Evolutionary conservation across 2,329 filamentous ascomycete species (phyloP).

Genomic region (Zymoseptoria passerinii): DNA sequence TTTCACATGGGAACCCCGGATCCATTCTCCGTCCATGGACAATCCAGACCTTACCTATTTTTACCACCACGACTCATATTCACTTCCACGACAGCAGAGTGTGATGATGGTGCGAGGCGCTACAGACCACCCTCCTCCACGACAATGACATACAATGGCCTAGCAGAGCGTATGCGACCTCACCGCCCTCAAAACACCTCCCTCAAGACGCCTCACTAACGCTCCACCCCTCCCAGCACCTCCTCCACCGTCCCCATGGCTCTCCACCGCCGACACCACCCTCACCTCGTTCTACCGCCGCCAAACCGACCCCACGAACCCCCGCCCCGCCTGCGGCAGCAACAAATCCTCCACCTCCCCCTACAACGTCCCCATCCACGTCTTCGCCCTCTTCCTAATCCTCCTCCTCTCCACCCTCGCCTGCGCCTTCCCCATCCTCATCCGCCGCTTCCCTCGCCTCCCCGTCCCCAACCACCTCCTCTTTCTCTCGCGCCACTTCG

Average conservation of each 20-base stretch:
- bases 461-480: constrained; percentile 51
- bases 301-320: constrained; percentile 23
- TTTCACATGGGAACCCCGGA: not conserved
- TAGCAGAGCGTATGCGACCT: constrained; percentile 6
- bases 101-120: not conserved
- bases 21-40: not conserved
- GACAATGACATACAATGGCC: constrained; percentile 12
- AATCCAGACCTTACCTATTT: not conserved
- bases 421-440: constrained; percentile 54
- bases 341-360: constrained; percentile 26
- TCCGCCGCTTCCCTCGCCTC: constrained; percentile 51
- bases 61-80: not conserved
- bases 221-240: not conserved
- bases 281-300: constrained; percentile 42
- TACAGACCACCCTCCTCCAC: not conserved
- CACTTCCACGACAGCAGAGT: not conserved
- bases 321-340: constrained; percentile 45
- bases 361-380: constrained; percentile 50
- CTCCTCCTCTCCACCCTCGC: constrained; percentile 48
- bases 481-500: constrained; percentile 53
- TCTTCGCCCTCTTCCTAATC: constrained; percentile 51
- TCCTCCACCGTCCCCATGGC: not conserved
- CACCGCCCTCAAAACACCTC: not conserved
- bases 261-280: constrained; percentile 28
- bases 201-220: not conserved